A percentile compares a stretch with the other conserved stretches of the same genome.
Conservation (phyloP, 2,329 filamentous ascomycete species). For the Blumeria graminis region DNA sequence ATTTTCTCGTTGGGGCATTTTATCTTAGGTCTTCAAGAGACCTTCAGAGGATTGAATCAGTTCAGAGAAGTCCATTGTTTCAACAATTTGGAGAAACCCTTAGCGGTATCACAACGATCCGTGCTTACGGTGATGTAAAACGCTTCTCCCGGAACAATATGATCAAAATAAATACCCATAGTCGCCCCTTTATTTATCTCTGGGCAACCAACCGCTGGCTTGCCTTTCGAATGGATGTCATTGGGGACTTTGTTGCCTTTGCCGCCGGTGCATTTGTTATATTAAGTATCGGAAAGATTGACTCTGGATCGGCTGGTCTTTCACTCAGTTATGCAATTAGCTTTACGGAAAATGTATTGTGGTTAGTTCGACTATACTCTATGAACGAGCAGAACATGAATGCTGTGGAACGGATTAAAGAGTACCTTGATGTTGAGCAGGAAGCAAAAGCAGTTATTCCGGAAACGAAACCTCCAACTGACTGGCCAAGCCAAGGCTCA, state of each 20-base stretch:
- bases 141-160: conserved; percentile 88
- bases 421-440: conserved; percentile 90
- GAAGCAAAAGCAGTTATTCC: conserved; percentile 61
- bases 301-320: conserved; percentile 77
- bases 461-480: conserved; percentile 47
- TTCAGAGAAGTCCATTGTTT: conserved; percentile 83
- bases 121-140: conserved; percentile 82
- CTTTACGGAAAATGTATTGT: conserved; percentile 90
- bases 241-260: conserved; percentile 80
- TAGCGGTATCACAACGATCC: conserved; percentile 84
- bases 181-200: conserved; percentile 81
- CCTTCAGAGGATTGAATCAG: conserved; percentile 80
- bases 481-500: conserved; percentile 68
- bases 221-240: conserved; percentile 69
- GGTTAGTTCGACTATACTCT: conserved; percentile 84
- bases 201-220: conserved; percentile 98
- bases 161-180: conserved; percentile 65
- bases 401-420: conserved; percentile 88
- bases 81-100: conserved; percentile 96
- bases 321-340: conserved; percentile 90
- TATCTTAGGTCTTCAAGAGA: conserved; percentile 88
- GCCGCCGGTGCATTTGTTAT: conserved; percentile 85
- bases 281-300: conserved; percentile 54
- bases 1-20: conserved; percentile 61
- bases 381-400: conserved; percentile 99